phyloP scores from a whole-genome alignment of 2,329 filamentous ascomycete species.

The Lasiodiplodia citricola region DNA sequence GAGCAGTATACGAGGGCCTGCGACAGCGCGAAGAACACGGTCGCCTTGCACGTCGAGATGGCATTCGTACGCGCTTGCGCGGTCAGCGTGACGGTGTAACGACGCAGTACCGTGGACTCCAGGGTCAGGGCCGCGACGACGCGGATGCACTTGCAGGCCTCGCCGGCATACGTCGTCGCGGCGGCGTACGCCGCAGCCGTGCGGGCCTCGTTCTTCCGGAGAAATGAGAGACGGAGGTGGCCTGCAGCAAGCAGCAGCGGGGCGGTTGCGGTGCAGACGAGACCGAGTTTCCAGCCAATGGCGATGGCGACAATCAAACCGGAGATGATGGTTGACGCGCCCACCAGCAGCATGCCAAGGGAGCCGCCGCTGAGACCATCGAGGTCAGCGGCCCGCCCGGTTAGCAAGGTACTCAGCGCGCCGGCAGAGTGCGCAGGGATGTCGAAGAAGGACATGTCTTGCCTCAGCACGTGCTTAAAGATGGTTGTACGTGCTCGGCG shows the following conservation, averaged over 20 bases:
- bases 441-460: constrained; percentile 90
- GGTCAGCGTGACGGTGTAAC: constrained; percentile 73
- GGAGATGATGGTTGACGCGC: constrained; percentile 74
- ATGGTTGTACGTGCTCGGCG: constrained; percentile 78
- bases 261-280: constrained; percentile 78
- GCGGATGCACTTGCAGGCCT: constrained; percentile 86
- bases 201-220: constrained; percentile 76
- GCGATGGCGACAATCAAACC: constrained; percentile 70
- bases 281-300: constrained; percentile 82
- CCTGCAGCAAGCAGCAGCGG: constrained; percentile 77
- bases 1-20: constrained; percentile 83
- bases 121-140: constrained; percentile 88
- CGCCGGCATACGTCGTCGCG: constrained; percentile 84
- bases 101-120: constrained; percentile 74
- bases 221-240: constrained; percentile 81
- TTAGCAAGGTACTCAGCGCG: constrained; percentile 81
- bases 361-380: constrained; percentile 84
- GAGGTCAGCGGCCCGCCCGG: constrained; percentile 83
- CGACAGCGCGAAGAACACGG: constrained; percentile 76
- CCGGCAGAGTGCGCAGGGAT: constrained; percentile 84
- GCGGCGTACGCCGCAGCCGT: constrained; percentile 79
- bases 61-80: constrained; percentile 28
- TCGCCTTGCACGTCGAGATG: constrained; percentile 66
- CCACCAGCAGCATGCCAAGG: constrained; percentile 80
- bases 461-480: constrained; percentile 83